Evolutionary conservation across 305 asterid species (phyloP).

Genomic region (Galium porrigens): DNA sequence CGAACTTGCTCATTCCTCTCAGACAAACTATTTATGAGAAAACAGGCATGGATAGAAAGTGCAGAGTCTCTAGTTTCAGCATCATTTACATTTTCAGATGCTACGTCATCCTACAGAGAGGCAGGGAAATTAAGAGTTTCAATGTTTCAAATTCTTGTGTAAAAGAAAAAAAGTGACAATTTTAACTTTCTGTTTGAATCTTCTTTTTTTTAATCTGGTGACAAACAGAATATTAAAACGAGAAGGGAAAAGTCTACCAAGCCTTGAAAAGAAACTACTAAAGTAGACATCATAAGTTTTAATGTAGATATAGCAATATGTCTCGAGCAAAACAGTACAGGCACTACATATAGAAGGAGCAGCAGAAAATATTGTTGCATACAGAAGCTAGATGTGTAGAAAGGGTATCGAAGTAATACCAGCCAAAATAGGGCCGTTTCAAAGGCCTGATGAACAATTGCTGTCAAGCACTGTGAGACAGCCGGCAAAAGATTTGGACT

Average conservation of each 20-base stretch:
- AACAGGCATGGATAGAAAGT: slow-evolving; percentile 78
- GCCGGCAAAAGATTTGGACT: slow-evolving; percentile 92
- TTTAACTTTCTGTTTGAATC: background rate
- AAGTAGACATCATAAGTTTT: background rate
- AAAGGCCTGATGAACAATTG: slow-evolving; percentile 79
- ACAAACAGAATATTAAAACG: no score
- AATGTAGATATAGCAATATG: background rate
- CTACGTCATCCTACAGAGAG: slow-evolving; percentile 66
- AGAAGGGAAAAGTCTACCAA: background rate
- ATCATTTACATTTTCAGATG: slow-evolving; percentile 70
- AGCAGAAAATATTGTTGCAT: background rate
- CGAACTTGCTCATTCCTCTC: slow-evolving; percentile 92
- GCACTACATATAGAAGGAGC: background rate
- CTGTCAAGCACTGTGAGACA: slow-evolving; percentile 92
- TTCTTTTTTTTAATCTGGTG: background rate
- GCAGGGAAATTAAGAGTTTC: slow-evolving; percentile 19
- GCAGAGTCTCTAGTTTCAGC: slow-evolving; percentile 73
- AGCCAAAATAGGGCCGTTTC: slow-evolving; percentile 83
- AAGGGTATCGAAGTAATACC: slow-evolving; percentile 34
- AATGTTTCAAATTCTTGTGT: background rate
- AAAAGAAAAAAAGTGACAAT: background rate
- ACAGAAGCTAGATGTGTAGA: slow-evolving; percentile 10
- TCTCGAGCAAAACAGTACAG: background rate
- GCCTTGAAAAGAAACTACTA: background rate
- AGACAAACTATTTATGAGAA: slow-evolving; percentile 83